phyloP scores from a whole-genome alignment of 1,284 basidiomycete genomes.

The Ustilago shanxiensis region DNA sequence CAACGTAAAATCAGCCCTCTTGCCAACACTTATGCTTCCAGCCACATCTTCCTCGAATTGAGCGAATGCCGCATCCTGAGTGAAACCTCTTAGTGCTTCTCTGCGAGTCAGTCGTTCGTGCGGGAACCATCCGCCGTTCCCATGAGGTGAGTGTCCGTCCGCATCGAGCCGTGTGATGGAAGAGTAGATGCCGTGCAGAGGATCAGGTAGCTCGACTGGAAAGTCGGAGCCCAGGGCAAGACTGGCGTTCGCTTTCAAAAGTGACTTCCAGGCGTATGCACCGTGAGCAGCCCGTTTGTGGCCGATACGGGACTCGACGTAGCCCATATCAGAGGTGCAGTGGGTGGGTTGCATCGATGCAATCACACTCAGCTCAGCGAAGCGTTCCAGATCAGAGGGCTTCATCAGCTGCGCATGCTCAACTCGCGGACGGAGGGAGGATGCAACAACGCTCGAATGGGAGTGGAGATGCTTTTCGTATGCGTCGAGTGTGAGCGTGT shows the following conservation, averaged over 20 bases:
- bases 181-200: slow-evolving; percentile 81
- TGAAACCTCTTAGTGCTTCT: slow-evolving; percentile 80
- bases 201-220: slow-evolving; percentile 75
- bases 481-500: slow-evolving; percentile 77
- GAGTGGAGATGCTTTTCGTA: slow-evolving; percentile 48
- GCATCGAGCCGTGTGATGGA: slow-evolving; percentile 81
- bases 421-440: slow-evolving; percentile 78
- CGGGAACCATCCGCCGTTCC: slow-evolving; percentile 76
- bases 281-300: slow-evolving; percentile 75
- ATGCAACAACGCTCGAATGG: slow-evolving; percentile 2
- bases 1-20: slow-evolving; percentile 87
- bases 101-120: slow-evolving; percentile 79
- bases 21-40: slow-evolving; percentile 76
- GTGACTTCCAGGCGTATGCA: slow-evolving; percentile 87
- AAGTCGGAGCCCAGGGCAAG: slow-evolving; percentile 90
- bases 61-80: slow-evolving; percentile 86
- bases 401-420: slow-evolving; percentile 87
- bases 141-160: slow-evolving; percentile 83
- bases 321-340: slow-evolving; percentile 87
- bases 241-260: slow-evolving; percentile 74
- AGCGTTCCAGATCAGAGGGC: slow-evolving; percentile 77
- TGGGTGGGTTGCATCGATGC: slow-evolving; percentile 94
- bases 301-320: slow-evolving; percentile 70
- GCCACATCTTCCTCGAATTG: slow-evolving; percentile 82
- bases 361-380: slow-evolving; percentile 83